These are phyloP conservation scores for Xylaria longipes DNA, from an alignment of 495 filamentous ascomycete species.

Conservation along the genomic window DNA sequence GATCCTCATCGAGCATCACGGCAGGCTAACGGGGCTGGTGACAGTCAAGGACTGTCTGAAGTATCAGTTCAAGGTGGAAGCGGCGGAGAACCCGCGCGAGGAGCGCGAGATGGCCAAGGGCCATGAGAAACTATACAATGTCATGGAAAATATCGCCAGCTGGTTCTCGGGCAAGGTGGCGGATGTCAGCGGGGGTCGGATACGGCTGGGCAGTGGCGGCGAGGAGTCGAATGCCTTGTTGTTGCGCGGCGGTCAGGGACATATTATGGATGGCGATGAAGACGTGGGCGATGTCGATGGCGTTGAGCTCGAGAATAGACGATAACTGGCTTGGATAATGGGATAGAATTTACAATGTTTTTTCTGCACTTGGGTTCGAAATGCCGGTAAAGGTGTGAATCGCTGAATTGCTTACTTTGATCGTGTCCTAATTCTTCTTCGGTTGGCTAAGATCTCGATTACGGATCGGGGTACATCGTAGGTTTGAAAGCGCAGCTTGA, in stretches of 20 bases:
- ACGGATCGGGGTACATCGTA: no score
- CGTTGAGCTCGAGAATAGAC: slow-evolving; percentile 65
- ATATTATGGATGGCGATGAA: slow-evolving; percentile 72
- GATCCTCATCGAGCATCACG: slow-evolving; percentile 89
- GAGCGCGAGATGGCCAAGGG: slow-evolving; percentile 51
- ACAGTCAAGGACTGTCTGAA: slow-evolving; percentile 98
- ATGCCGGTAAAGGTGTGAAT: no score
- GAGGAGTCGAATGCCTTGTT: slow-evolving; percentile 28
- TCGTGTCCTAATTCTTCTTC: no score
- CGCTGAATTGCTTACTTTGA: no score
- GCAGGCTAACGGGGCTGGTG: slow-evolving; percentile 80
- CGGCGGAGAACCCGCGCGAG: slow-evolving; percentile 75
- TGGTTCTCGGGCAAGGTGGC: slow-evolving; percentile 62
- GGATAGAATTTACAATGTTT: background rate
- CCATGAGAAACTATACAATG: slow-evolving; percentile 73
- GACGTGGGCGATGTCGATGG: slow-evolving; percentile 59
- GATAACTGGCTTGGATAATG: background rate
- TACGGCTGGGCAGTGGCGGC: slow-evolving; percentile 44
- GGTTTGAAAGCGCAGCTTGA: no score
- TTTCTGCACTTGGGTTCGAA: no score
- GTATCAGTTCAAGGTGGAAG: slow-evolving; percentile 97
- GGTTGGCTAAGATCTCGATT: no score
- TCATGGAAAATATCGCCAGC: slow-evolving; percentile 63
- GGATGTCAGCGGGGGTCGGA: slow-evolving; percentile 55
- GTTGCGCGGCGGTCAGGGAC: slow-evolving; percentile 37